phyloP scores from a whole-genome alignment of 768 basidiomycete species.

The Xerocomellus intermedius region DNA sequence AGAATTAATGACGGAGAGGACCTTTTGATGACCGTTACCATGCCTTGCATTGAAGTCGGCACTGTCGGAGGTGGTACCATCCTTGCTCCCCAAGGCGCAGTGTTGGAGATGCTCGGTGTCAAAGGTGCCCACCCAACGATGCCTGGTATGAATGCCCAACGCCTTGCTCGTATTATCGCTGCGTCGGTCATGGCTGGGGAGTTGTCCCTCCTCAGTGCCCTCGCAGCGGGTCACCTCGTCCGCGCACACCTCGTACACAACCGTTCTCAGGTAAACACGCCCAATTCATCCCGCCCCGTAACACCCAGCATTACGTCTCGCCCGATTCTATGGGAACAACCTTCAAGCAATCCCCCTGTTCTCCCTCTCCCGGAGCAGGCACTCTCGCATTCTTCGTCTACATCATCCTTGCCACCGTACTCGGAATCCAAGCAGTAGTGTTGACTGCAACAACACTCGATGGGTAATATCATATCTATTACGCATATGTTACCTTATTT shows the following conservation, averaged over 20 bases:
- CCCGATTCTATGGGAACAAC: constrained; percentile 26
- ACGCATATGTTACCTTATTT: constrained; percentile 24
- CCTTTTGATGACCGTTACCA: constrained; percentile 87
- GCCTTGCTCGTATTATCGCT: constrained; percentile 85
- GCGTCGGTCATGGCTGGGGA: constrained; percentile 98
- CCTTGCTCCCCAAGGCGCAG: constrained; percentile 83
- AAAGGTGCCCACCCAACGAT: constrained; percentile 82
- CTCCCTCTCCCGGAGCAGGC: constrained; percentile 5
- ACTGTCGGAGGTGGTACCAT: constrained; percentile 97
- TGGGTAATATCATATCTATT: constrained; percentile 18
- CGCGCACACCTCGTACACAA: constrained; percentile 93
- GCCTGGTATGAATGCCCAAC: constrained; percentile 88
- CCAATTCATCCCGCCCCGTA: constrained; percentile 57
- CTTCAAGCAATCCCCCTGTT: constrained; percentile 6
- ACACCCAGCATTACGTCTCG: constrained; percentile 47
- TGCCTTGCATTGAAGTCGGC: constrained; percentile 99
- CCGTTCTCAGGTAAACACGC: constrained; percentile 78
- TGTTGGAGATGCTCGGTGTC: constrained; percentile 93
- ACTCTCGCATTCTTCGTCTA: constrained; percentile 37
- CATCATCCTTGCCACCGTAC: constrained; percentile 45
- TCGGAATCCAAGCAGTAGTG: constrained; percentile 28
- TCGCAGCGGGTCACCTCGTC: constrained; percentile 94
- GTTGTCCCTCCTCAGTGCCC: constrained; percentile 83
- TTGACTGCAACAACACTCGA: background rate
- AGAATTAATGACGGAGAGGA: constrained; percentile 89